Evolutionary conservation across 768 basidiomycete species (phyloP), one percentile per base, ranked within the genome.

Genomic region (Pleurotus tuber-regium): DNA sequence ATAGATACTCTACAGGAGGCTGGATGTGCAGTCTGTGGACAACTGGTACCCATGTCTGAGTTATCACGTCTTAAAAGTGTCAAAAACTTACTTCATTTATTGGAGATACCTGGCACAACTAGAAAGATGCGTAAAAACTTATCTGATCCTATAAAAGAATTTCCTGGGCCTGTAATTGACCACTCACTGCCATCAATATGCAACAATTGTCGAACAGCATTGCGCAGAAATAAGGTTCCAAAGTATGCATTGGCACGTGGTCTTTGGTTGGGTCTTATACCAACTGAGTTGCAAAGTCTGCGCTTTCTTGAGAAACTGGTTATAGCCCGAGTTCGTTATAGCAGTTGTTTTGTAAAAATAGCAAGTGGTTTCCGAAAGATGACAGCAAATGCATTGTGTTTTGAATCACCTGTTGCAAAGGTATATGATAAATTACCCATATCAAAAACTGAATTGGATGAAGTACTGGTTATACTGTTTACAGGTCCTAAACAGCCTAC

Each of bases 221-320:
- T 58, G 9, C 19, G 25, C 12, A 54, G 44, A n/a, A 43, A 31
- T n/a, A 58, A 49, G 21, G 40, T 44, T 11, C 61, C 63, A 11
- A 26, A 30, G 18, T 26, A 52, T 36, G 52, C 63, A 4, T 44
- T 70, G n/a, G 66, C 66, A 1, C 65, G 66, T 59, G 66, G 66
- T 2, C 41, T 68, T 1, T 70, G 67, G 66, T 8, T 70, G 10
- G 68, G 68, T 7, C 56, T 61, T 2, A 57, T 67, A 5, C 69
- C 65, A 9, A 0, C 11, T 3, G 59, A 59, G 38, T 41, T 70
- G 10, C n/a, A 51, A 21, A 24, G 40, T 11, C 53, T 70, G 1
- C 54, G 31, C 10, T 66, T 57, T 42, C 39, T 52, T 10, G 68
- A 70, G 52, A 56, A 61, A 43, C 10, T 66, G 24, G 12, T 46